Evolutionary conservation across 331 rosid species (phyloP).

Genomic region (Quercus tomentella): DNA sequence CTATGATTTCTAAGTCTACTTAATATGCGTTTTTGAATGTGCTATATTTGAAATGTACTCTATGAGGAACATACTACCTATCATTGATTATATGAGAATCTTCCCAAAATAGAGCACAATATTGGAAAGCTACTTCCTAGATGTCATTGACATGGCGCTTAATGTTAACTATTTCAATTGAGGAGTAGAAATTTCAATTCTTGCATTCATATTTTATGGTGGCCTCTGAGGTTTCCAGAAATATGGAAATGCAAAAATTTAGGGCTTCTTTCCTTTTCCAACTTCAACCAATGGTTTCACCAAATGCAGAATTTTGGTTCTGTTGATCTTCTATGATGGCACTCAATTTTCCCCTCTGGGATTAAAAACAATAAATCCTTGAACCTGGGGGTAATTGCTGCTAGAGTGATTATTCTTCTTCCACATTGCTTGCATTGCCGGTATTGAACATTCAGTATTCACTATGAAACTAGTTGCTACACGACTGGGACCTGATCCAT

Average conservation of each 20-base stretch:
- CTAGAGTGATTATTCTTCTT: neutral
- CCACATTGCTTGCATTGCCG: neutral
- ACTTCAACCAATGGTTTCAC: neutral
- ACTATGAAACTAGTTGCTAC: neutral
- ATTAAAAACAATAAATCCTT: neutral
- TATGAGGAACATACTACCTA: neutral
- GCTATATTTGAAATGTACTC: neutral
- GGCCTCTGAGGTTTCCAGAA: neutral
- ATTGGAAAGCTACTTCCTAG: neutral
- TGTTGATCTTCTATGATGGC: neutral
- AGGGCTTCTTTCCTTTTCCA: neutral
- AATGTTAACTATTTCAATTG: neutral
- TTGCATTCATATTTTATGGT: neutral
- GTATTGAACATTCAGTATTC: neutral
- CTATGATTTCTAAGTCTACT: neutral
- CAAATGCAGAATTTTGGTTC: neutral
- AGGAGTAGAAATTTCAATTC: neutral
- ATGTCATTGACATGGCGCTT: neutral
- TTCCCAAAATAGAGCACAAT: neutral
- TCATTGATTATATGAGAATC: neutral
- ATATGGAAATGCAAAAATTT: neutral
- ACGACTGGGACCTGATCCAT: neutral
- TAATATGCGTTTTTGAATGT: neutral
- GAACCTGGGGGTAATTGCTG: neutral
- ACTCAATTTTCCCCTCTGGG: neutral